phyloP scores from a whole-genome alignment of 805 yeast species.

The Yarrowia divulgata region DNA sequence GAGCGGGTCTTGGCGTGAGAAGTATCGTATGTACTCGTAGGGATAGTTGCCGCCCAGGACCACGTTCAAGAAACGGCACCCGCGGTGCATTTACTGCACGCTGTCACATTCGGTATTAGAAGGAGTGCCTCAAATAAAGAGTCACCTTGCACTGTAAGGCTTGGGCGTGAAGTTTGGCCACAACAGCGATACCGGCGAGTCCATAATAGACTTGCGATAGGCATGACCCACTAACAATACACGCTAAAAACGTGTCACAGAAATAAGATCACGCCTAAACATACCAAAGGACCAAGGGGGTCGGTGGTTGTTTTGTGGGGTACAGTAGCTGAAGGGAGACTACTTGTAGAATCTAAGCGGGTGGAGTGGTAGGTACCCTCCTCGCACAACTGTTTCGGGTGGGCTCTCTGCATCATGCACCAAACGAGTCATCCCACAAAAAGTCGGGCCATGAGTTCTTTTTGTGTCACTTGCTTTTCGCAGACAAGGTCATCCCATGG shows the following conservation, averaged over 20 bases:
- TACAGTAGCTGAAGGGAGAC: background rate
- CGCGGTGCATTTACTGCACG: background rate
- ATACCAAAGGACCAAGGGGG: background rate
- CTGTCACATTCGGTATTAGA: too few relatives aligned
- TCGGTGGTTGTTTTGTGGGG: background rate
- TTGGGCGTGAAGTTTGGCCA: too few relatives aligned
- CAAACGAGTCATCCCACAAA: too few relatives aligned
- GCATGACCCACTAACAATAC: conserved; percentile 3
- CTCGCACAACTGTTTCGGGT: too few relatives aligned
- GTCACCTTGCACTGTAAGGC: conserved; percentile 9
- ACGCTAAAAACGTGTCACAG: background rate
- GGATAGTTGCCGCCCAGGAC: conserved; percentile 4
- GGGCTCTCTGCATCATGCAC: background rate
- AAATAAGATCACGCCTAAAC: background rate
- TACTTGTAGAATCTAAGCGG: background rate
- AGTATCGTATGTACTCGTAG: too few relatives aligned
- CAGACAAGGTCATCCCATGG: too few relatives aligned
- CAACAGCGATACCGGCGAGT: conserved; percentile 16
- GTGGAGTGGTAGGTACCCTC: background rate
- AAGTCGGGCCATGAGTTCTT: background rate
- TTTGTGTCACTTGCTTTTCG: too few relatives aligned
- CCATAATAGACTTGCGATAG: background rate
- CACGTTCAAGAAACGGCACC: conserved; percentile 9
- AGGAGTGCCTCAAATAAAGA: background rate
- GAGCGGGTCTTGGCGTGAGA: conserved; percentile 10